phyloP scores from a whole-genome alignment of 257 asterid species.

The Cynanchum wilfordii region DNA sequence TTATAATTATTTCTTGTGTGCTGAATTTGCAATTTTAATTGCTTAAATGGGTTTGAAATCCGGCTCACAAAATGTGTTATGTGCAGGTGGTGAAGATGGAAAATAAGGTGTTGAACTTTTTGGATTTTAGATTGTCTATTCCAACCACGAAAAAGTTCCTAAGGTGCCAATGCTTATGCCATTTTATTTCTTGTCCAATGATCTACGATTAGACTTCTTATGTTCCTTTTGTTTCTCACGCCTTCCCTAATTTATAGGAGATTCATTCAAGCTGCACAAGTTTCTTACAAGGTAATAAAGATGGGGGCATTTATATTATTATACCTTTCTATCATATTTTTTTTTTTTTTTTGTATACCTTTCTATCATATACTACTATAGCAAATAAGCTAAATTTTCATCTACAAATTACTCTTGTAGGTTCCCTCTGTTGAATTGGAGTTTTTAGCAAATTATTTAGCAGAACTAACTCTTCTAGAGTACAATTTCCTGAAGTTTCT shows the following conservation, averaged over 20 bases:
- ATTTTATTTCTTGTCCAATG: neutral
- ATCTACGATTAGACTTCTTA: slow-evolving; percentile 10
- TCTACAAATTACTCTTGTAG: slow-evolving; percentile 38
- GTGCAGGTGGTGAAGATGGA: slow-evolving; percentile 85
- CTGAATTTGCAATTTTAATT: neutral
- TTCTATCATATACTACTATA: neutral
- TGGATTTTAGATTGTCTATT: slow-evolving; percentile 70
- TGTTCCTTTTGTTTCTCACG: slow-evolving; percentile 12
- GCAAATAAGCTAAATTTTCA: slow-evolving; percentile 16
- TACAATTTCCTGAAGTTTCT: slow-evolving; percentile 78
- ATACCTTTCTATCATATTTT: slow-evolving; percentile 9
- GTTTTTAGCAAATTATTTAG: slow-evolving; percentile 84
- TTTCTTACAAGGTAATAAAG: slow-evolving; percentile 64
- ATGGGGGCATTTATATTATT: slow-evolving; percentile 11
- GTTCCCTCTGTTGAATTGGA: slow-evolving; percentile 90
- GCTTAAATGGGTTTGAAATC: neutral
- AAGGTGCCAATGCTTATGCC: slow-evolving; percentile 42
- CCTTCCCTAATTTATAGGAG: slow-evolving; percentile 50
- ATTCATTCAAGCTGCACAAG: slow-evolving; percentile 96
- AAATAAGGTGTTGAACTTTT: slow-evolving; percentile 52
- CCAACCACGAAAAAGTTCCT: slow-evolving; percentile 96
- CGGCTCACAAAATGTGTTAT: slow-evolving; percentile 13
- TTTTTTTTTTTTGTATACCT: too few species aligned
- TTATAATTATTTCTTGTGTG: neutral
- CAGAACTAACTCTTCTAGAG: slow-evolving; percentile 76